Evolutionary conservation across 2,329 filamentous ascomycete species (phyloP).

Genomic region (Aaosphaeria arxii): DNA sequence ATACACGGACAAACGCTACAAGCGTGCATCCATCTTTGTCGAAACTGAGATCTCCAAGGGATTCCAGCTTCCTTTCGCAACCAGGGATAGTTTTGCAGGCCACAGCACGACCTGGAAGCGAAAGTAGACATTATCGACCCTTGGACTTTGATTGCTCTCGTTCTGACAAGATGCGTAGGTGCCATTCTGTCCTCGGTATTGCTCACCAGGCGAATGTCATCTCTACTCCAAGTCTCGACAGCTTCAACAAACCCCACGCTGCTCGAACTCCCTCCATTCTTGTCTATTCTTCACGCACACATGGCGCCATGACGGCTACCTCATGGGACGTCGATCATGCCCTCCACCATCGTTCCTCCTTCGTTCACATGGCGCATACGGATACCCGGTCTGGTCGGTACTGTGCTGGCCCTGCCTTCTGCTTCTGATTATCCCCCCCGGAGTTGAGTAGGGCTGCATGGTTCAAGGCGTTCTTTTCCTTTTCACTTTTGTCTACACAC

Average conservation of each 20-base stretch:
- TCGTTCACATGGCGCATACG: conserved; percentile 24
- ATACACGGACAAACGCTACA: conserved; percentile 84
- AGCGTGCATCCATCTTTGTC: conserved; percentile 77
- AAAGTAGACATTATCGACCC: conserved; percentile 32
- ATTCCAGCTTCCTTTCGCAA: conserved; percentile 49
- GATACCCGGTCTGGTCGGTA: conserved; percentile 18
- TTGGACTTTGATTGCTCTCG: conserved; percentile 12
- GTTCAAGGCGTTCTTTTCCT: neutral
- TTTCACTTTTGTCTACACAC: neutral
- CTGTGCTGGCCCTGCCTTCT: neutral
- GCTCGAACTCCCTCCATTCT: conserved; percentile 33
- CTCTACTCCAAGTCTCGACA: neutral
- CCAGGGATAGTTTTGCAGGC: conserved; percentile 33
- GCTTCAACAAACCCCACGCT: conserved; percentile 1
- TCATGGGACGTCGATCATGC: neutral
- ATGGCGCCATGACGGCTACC: conserved; percentile 27
- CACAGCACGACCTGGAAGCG: conserved; percentile 32
- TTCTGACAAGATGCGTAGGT: conserved; percentile 24
- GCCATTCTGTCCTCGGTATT: conserved; percentile 4
- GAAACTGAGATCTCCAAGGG: conserved; percentile 67
- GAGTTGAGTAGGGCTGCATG: neutral
- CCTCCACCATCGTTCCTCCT: neutral
- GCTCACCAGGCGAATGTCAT: neutral
- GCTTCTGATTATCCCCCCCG: neutral
- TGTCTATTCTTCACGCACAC: conserved; percentile 36